Percentiles rank a stretch among this genome's conserved stretches.
These are phyloP conservation scores for Aspergillus aculeatus DNA, from an alignment of 2,329 filamentous ascomycete species.

Conservation along the genomic window DNA sequence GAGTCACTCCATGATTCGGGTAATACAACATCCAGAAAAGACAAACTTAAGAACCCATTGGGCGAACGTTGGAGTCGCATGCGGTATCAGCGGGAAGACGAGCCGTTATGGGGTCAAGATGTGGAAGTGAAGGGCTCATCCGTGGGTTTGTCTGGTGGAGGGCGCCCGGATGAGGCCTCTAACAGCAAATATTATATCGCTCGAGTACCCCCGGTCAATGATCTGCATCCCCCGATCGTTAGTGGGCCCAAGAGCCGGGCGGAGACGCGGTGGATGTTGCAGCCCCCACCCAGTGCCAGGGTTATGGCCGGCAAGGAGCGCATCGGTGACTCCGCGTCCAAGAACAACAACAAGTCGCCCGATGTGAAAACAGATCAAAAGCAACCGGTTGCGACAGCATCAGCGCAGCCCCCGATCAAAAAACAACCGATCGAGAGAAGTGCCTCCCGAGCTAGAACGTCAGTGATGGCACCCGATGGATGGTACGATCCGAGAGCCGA, in stretches of 20 bases:
- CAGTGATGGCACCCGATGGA: constrained; percentile 4
- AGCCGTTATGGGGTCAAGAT: constrained; percentile 76
- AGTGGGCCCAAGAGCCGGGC: constrained; percentile 67
- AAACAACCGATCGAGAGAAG: constrained; percentile 8
- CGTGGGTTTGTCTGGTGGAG: constrained; percentile 48
- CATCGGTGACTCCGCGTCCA: constrained; percentile 23
- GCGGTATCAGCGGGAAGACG: constrained; percentile 82
- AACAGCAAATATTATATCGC: constrained; percentile 60
- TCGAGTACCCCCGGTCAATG: constrained; percentile 73
- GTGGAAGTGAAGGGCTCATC: constrained; percentile 54
- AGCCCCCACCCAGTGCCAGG: constrained; percentile 83
- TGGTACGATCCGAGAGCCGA: constrained; percentile 5
- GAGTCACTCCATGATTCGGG: constrained; percentile 31
- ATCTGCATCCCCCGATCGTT: constrained; percentile 81
- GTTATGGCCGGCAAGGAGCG: constrained; percentile 82
- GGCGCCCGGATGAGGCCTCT: constrained; percentile 35
- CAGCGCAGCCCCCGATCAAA: constrained; percentile 15
- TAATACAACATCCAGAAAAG: constrained; percentile 42
- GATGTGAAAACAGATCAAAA: constrained; percentile 11
- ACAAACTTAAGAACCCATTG: constrained; percentile 41
- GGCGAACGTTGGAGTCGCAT: constrained; percentile 72
- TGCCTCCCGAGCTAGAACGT: not conserved
- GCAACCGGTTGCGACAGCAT: constrained; percentile 4
- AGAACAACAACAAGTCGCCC: constrained; percentile 14
- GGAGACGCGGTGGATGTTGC: constrained; percentile 86